Evolutionary conservation across 331 rosid genomes (phyloP), one percentile per base, ranked within the genome.

Genomic region (Rhamnella rubrinervis): DNA sequence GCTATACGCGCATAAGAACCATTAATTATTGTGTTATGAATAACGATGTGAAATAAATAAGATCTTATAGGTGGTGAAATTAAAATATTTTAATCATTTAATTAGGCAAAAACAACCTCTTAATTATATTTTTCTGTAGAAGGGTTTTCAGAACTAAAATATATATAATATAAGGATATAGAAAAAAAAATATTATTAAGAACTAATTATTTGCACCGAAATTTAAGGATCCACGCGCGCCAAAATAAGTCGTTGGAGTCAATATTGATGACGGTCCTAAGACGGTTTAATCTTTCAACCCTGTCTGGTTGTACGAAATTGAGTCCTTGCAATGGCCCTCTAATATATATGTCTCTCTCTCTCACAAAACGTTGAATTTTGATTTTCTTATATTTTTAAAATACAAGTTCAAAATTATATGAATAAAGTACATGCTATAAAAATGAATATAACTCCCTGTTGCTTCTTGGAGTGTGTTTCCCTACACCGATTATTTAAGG

Each of bases 381-480:
- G 4, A 28, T 21, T 18, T 10, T 55, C 1, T 53, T n/a, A n/a
- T 19, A 12, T 55, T 68, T 2, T 18, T 10, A 31, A 31, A 20
- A 20, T 26, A 41, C 21, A 62, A 49, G 41, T 64, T 40, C 13
- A 61, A 51, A 15, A 18, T 25, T 14, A 14, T 7, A 51, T 10
- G 11, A 51, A 65, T 41, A 21, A 66, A 61, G 19, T 75, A 38
- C 58, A 69, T 50, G 23, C 1, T 69, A 20, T 9, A 35, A 46
- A 61, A 31, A 16, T n/a, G 19, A 35, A 62, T 18, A 18, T n/a
- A 11, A 59, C 50, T 37, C 59, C 1, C 9, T 41, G 63, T 63
- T 68, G 65, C 74, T 84, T 73, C 63, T 59, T 17, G 26, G 63
- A 51, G 66, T 69, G 70, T 60, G 66, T 20, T 37, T 62, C 53